Evolutionary conservation across 202 grass and related monocot species (phyloP).

Genomic region (Elaeis oleifera): DNA sequence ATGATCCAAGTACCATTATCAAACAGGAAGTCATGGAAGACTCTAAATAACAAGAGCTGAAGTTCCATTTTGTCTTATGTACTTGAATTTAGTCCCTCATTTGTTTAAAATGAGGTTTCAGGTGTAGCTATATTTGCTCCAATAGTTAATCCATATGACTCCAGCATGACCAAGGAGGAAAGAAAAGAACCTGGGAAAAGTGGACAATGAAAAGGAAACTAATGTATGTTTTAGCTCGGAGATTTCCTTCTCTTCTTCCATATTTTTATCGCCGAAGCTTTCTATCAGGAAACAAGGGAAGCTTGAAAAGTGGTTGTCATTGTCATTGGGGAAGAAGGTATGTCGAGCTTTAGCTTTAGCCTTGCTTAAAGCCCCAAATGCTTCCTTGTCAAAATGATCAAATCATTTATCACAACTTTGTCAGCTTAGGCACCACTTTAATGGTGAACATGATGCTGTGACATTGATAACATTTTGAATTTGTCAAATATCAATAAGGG

Average conservation of each 20-base stretch:
- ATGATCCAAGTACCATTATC: no score
- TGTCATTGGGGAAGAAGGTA: conserved; percentile 80
- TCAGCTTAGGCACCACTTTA: no score
- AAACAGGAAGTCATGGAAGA: no score
- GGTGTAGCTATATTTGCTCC: conserved; percentile 89
- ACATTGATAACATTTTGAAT: no score
- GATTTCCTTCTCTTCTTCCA: conserved; percentile 68
- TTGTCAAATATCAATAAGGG: no score
- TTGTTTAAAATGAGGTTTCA: background rate
- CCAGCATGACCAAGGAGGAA: conserved; percentile 83
- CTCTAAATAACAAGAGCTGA: no score
- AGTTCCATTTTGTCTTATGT: background rate
- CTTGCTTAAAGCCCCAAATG: no score
- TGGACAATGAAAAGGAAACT: conserved; percentile 78
- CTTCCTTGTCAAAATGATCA: no score
- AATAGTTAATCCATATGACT: conserved; percentile 85
- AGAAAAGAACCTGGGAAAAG: conserved; percentile 68
- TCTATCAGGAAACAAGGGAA: conserved; percentile 69
- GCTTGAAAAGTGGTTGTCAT: conserved; percentile 67
- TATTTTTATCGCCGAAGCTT: conserved; percentile 71
- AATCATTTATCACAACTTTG: no score
- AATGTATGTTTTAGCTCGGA: conserved; percentile 83
- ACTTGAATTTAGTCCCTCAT: background rate
- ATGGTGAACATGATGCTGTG: no score
- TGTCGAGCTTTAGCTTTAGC: background rate